Conservation (phyloP, 306 rosid species). For the Gastrolobium bilobum region DNA sequence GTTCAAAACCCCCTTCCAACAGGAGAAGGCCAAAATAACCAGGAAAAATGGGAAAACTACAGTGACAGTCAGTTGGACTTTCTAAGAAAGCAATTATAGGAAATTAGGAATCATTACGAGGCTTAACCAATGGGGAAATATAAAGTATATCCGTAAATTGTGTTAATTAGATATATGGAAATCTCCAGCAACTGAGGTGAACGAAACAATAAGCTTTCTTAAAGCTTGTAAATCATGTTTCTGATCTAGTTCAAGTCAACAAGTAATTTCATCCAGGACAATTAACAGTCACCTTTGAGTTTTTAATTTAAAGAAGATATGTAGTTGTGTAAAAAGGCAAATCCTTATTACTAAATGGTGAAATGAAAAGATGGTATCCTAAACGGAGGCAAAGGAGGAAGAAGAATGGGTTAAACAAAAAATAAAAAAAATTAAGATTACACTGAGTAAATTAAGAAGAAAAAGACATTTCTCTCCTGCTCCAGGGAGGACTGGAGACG, state of each 20-base stretch:
- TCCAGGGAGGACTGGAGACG: not conserved
- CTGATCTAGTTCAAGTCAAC: conserved; percentile 20
- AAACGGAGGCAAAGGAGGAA: not conserved
- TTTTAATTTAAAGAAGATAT: conserved; percentile 1
- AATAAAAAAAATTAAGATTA: not conserved
- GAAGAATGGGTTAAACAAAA: not conserved
- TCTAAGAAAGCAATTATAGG: not conserved
- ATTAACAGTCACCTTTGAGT: not conserved
- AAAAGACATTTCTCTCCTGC: conserved; percentile 31
- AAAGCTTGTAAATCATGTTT: conserved; percentile 6
- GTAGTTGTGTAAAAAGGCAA: conserved; percentile 3
- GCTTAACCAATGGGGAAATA: not conserved
- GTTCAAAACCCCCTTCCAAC: conserved; percentile 17
- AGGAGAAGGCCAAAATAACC: conserved; percentile 50
- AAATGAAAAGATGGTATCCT: conserved; percentile 19
- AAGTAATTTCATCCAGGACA: conserved; percentile 34
- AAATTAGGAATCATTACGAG: conserved; percentile 18
- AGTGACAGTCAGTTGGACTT: conserved; percentile 33
- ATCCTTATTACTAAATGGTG: conserved; percentile 9
- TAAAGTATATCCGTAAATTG: not conserved
- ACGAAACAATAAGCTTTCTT: not conserved
- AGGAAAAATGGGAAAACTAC: conserved; percentile 57
- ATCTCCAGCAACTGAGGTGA: conserved; percentile 25
- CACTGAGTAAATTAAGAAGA: conserved; percentile 12
- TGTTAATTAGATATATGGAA: conserved; percentile 9